Evolutionary conservation across 2,329 filamentous ascomycete genomes (phyloP).

Genomic region (Fusarium staphyleae): DNA sequence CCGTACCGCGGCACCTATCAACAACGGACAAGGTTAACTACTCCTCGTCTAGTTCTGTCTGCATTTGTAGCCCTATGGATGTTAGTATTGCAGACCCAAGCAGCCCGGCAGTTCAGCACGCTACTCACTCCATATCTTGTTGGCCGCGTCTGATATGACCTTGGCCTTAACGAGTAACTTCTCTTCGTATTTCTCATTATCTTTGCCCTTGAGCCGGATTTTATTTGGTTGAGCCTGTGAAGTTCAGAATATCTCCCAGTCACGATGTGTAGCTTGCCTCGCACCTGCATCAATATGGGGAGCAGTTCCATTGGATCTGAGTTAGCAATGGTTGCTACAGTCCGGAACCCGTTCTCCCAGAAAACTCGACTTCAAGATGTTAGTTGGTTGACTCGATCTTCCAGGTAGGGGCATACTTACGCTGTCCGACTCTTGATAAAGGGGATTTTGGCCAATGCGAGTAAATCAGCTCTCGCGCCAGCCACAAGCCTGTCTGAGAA

Average conservation of each 20-base stretch:
- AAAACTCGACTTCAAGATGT: conserved; percentile 59
- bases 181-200: conserved; percentile 66
- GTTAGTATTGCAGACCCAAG: conserved; percentile 17
- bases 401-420: conserved; percentile 45
- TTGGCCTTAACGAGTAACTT: conserved; percentile 72
- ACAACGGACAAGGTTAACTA: conserved; percentile 19
- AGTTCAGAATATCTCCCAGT: background rate
- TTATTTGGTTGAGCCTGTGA: conserved; percentile 71
- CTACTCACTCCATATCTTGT: conserved; percentile 70
- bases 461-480: conserved; percentile 73
- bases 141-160: conserved; percentile 72
- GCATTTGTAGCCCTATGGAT: conserved; percentile 54
- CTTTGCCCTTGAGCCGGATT: conserved; percentile 58
- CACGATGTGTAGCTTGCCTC: conserved; percentile 23
- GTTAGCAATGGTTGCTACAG: conserved; percentile 71
- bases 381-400: background rate
- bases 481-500: conserved; percentile 77
- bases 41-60: conserved; percentile 57
- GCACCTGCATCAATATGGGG: conserved; percentile 74
- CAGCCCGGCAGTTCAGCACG: background rate
- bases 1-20: background rate
- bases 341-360: conserved; percentile 78
- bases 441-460: conserved; percentile 74
- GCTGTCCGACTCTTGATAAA: conserved; percentile 82
- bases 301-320: conserved; percentile 72